A percentile compares a stretch with the other conserved stretches of the same genome.
Conservation (phyloP, 495 filamentous ascomycete genomes). For the Hypoxylon lenormandii region DNA sequence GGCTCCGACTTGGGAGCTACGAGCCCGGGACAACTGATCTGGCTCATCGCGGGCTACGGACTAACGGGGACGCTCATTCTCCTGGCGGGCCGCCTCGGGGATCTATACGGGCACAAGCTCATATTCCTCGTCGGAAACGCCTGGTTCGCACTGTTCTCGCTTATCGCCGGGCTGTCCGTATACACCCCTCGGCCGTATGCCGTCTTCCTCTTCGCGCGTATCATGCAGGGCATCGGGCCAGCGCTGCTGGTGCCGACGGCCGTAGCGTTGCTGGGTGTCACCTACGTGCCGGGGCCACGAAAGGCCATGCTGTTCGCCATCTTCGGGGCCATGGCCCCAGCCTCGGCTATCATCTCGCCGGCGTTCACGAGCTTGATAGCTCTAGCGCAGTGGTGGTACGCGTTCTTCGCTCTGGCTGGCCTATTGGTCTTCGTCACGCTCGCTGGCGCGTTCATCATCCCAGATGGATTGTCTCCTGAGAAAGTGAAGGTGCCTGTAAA, state of each 20-base stretch:
- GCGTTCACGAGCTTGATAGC: slow-evolving; percentile 67
- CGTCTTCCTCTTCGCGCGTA: slow-evolving; percentile 69
- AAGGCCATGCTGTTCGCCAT: slow-evolving; percentile 75
- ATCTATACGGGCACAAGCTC: slow-evolving; percentile 73
- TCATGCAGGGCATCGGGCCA: slow-evolving; percentile 72
- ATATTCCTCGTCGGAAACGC: slow-evolving; percentile 73
- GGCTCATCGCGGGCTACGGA: slow-evolving; percentile 67
- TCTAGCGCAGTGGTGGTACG: slow-evolving; percentile 74
- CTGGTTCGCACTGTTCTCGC: slow-evolving; percentile 74
- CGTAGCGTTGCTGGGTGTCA: slow-evolving; percentile 70
- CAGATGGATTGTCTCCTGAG: slow-evolving; percentile 61
- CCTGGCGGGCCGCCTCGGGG: slow-evolving; percentile 73
- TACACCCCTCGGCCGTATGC: slow-evolving; percentile 55
- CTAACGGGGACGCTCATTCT: slow-evolving; percentile 79
- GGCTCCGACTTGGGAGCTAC: slow-evolving; percentile 58
- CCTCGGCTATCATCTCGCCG: slow-evolving; percentile 65
- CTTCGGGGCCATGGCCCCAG: slow-evolving; percentile 74
- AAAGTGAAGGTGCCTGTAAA: slow-evolving; percentile 21
- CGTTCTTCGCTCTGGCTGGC: slow-evolving; percentile 68
- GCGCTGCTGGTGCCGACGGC: slow-evolving; percentile 73
- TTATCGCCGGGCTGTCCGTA: slow-evolving; percentile 67
- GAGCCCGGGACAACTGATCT: slow-evolving; percentile 59
- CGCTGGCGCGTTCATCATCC: slow-evolving; percentile 62
- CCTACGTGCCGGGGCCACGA: slow-evolving; percentile 65
- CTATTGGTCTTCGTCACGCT: slow-evolving; percentile 58